Evolutionary conservation across 257 asterid species (phyloP).

Genomic region (Jacaranda copaia): DNA sequence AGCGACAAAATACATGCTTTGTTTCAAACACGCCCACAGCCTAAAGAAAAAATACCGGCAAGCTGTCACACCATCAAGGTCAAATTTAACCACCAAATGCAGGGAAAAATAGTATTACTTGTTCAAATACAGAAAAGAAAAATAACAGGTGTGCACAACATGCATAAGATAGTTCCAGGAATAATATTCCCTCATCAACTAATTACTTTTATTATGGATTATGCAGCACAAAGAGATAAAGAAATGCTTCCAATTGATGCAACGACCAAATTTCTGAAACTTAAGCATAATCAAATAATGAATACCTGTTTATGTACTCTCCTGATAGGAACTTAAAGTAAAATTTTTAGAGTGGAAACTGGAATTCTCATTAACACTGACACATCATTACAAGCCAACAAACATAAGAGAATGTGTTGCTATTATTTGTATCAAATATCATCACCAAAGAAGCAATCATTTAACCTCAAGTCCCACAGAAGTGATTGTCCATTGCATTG

Average conservation of each 20-base stretch:
- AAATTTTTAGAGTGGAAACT: slow-evolving; percentile 15
- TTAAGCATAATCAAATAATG: slow-evolving; percentile 12
- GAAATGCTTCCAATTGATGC: background rate
- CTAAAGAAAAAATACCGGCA: slow-evolving; percentile 24
- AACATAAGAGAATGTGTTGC: slow-evolving; percentile 16
- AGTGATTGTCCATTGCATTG: slow-evolving; percentile 92
- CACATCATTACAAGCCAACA: slow-evolving; percentile 21
- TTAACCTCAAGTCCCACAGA: slow-evolving; percentile 89
- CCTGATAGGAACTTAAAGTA: slow-evolving; percentile 7
- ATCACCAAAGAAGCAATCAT: slow-evolving; percentile 30
- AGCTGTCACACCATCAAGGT: slow-evolving; percentile 15
- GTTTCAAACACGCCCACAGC: slow-evolving; percentile 18
- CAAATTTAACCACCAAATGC: slow-evolving; percentile 26
- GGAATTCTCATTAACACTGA: slow-evolving; percentile 17
- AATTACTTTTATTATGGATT: slow-evolving; percentile 10
- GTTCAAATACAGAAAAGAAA: background rate
- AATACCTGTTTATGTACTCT: background rate
- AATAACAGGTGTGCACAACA: slow-evolving; percentile 1
- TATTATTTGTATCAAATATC: slow-evolving; percentile 33
- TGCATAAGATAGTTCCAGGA: slow-evolving; percentile 24
- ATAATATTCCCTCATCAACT: slow-evolving; percentile 23
- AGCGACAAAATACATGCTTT: background rate
- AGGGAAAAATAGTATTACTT: background rate
- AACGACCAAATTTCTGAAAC: slow-evolving; percentile 12
- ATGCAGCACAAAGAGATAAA: slow-evolving; percentile 21